phyloP scores from a whole-genome alignment of 2,329 filamentous ascomycete genomes.

The Pestalotiopsis sp. region DNA sequence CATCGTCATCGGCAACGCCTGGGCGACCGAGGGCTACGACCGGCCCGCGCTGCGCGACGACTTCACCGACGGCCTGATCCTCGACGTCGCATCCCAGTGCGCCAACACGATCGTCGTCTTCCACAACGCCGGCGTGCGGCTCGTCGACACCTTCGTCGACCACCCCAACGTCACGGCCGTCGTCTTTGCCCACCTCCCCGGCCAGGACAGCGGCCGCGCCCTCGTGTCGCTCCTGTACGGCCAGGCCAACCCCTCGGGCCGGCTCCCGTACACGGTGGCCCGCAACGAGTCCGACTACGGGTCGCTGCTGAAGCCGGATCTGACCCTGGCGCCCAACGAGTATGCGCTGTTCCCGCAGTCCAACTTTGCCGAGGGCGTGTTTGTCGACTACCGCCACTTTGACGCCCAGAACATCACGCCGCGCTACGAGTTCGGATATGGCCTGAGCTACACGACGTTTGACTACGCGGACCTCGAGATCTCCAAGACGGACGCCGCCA shows the following conservation, averaged over 20 bases:
- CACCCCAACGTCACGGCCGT: slow-evolving; percentile 53
- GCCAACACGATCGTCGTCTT: slow-evolving; percentile 52
- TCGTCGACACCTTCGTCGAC: slow-evolving; percentile 51
- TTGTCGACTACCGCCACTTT: slow-evolving; percentile 37
- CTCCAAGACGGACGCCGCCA: slow-evolving; percentile 25
- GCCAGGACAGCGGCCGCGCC: slow-evolving; percentile 49
- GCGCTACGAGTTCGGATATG: slow-evolving; percentile 36
- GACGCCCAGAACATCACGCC: slow-evolving; percentile 31
- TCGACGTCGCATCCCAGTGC: slow-evolving; percentile 47
- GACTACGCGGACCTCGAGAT: slow-evolving; percentile 51
- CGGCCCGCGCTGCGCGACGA: slow-evolving; percentile 59
- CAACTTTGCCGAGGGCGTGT: slow-evolving; percentile 33
- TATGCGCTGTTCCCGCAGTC: slow-evolving; percentile 40
- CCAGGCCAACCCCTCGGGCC: slow-evolving; percentile 40
- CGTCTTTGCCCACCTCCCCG: slow-evolving; percentile 51
- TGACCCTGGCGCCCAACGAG: slow-evolving; percentile 48
- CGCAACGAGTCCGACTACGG: slow-evolving; percentile 45
- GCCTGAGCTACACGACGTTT: slow-evolving; percentile 55
- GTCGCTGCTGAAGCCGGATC: slow-evolving; percentile 25
- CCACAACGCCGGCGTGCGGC: slow-evolving; percentile 51
- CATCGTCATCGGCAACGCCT: slow-evolving; percentile 53
- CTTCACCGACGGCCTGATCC: slow-evolving; percentile 47
- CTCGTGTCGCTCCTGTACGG: slow-evolving; percentile 46
- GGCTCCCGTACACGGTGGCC: slow-evolving; percentile 48
- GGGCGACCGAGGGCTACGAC: slow-evolving; percentile 65